Evolutionary conservation across 2,329 filamentous ascomycete genomes (phyloP).

Genomic region (Aspergillus melleus): DNA sequence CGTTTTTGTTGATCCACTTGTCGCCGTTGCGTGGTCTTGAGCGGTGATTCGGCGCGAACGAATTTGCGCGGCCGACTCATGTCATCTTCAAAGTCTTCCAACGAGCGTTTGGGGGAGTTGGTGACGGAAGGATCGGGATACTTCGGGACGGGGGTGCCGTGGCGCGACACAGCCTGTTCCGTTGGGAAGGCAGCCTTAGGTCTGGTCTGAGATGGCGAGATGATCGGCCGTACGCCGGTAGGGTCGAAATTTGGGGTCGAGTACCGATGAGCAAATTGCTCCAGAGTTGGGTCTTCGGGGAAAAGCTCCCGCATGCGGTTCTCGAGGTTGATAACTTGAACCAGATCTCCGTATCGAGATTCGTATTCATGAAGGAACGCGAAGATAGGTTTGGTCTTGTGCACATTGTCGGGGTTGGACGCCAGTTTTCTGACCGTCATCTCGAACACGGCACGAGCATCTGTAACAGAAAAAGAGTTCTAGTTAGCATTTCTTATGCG

Average conservation of each 20-base stretch:
- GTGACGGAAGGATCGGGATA: slow-evolving; percentile 37
- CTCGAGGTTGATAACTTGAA: slow-evolving; percentile 87
- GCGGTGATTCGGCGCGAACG: slow-evolving; percentile 81
- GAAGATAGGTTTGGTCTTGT: slow-evolving; percentile 81
- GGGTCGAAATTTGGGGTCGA: slow-evolving; percentile 75
- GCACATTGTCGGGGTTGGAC: slow-evolving; percentile 69
- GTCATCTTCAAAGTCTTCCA: slow-evolving; percentile 72
- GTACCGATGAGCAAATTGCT: slow-evolving; percentile 75
- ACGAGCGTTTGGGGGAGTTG: slow-evolving; percentile 56
- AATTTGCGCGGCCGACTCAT: slow-evolving; percentile 79
- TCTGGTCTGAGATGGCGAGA: slow-evolving; percentile 79
- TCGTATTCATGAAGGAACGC: slow-evolving; percentile 94
- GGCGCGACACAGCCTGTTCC: slow-evolving; percentile 26
- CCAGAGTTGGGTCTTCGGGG: slow-evolving; percentile 77
- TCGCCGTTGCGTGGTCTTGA: slow-evolving; percentile 86
- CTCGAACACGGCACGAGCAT: slow-evolving; percentile 94
- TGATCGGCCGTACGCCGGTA: slow-evolving; percentile 74
- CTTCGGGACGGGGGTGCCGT: slow-evolving; percentile 38
- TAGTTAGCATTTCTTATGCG: slow-evolving; percentile 12
- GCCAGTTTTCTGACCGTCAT: slow-evolving; percentile 83
- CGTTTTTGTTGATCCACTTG: slow-evolving; percentile 74
- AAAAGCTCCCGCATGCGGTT: slow-evolving; percentile 92
- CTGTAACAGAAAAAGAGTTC: slow-evolving; percentile 45
- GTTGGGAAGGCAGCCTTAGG: slow-evolving; percentile 52
- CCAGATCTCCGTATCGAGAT: slow-evolving; percentile 87